Evolutionary conservation across 352 stramenopile species (phyloP).

Genomic region (Pythium aquatile): DNA sequence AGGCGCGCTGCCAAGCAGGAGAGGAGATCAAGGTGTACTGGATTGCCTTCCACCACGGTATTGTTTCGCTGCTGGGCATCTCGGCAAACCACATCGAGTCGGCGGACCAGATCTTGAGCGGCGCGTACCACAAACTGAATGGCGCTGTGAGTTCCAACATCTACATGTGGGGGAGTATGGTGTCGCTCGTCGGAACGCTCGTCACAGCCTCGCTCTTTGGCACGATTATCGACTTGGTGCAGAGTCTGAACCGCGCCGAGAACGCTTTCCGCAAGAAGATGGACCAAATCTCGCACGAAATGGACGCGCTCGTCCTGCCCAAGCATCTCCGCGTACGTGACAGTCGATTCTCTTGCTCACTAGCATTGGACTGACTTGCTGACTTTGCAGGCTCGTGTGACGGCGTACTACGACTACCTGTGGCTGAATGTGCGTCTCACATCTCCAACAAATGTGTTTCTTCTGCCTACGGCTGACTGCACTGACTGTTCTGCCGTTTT

Average conservation of each 20-base stretch:
- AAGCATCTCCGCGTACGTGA: conserved; percentile 45
- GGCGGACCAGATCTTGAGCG: conserved; percentile 47
- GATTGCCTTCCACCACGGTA: conserved; percentile 55
- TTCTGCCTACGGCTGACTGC: background rate
- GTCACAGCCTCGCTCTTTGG: conserved; percentile 51
- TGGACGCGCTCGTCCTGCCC: conserved; percentile 55
- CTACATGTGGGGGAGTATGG: conserved; percentile 38
- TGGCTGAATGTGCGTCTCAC: conserved; percentile 45
- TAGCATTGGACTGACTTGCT: background rate
- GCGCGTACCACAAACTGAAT: conserved; percentile 31
- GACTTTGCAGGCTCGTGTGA: conserved; percentile 32
- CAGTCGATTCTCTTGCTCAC: background rate
- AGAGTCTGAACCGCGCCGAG: conserved; percentile 64
- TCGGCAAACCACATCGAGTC: conserved; percentile 46
- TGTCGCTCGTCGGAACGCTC: conserved; percentile 47
- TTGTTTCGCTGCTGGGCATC: conserved; percentile 52
- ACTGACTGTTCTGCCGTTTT: background rate
- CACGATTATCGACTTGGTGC: conserved; percentile 56
- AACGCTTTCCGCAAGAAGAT: conserved; percentile 72
- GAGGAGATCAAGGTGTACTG: conserved; percentile 51
- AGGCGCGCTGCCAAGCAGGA: conserved; percentile 31
- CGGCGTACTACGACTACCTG: conserved; percentile 72
- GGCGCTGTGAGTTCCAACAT: conserved; percentile 7
- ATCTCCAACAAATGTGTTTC: background rate
- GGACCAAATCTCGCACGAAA: conserved; percentile 66